phyloP scores from a whole-genome alignment of 2,329 filamentous ascomycete genomes.

The Fusarium udum region DNA sequence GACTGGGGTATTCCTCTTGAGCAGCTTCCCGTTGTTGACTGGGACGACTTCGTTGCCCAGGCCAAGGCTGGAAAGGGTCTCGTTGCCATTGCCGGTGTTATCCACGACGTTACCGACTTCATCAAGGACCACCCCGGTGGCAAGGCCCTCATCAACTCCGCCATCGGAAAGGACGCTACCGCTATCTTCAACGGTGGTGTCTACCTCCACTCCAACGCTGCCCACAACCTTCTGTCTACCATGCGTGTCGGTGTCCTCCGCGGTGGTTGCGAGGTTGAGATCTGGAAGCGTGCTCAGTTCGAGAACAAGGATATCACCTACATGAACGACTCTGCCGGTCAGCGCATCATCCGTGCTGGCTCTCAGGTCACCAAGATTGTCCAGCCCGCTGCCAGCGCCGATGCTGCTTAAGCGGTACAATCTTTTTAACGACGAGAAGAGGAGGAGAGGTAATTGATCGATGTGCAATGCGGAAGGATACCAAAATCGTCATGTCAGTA shows the following conservation, averaged over 20 bases:
- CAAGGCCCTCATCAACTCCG: constrained; percentile 84
- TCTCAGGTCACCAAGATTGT: constrained; percentile 85
- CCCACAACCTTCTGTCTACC: constrained; percentile 87
- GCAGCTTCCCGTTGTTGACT: constrained; percentile 84
- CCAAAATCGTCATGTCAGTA: constrained; percentile 11
- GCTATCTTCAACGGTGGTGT: constrained; percentile 93
- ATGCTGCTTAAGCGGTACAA: constrained; percentile 70
- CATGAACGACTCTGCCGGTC: constrained; percentile 81
- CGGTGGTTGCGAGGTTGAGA: constrained; percentile 88
- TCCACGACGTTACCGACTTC: constrained; percentile 86
- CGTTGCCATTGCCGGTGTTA: constrained; percentile 81
- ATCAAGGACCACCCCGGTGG: constrained; percentile 92
- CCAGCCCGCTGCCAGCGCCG: constrained; percentile 82
- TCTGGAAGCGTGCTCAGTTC: constrained; percentile 87
- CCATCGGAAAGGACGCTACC: constrained; percentile 86
- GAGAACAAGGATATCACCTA: constrained; percentile 85
- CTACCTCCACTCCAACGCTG: constrained; percentile 89
- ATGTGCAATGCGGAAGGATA: constrained; percentile 22
- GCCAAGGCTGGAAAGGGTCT: constrained; percentile 80
- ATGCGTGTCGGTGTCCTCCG: constrained; percentile 90
- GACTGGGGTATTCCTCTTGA: constrained; percentile 90
- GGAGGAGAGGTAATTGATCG: constrained; percentile 29
- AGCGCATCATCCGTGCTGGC: constrained; percentile 86
- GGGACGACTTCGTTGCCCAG: constrained; percentile 85
- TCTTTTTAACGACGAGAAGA: constrained; percentile 27